Evolutionary conservation across 2,329 filamentous ascomycete genomes (phyloP), one percentile per base, ranked within the genome.

Genomic region (Aspergillus oerlinghausenensis): DNA sequence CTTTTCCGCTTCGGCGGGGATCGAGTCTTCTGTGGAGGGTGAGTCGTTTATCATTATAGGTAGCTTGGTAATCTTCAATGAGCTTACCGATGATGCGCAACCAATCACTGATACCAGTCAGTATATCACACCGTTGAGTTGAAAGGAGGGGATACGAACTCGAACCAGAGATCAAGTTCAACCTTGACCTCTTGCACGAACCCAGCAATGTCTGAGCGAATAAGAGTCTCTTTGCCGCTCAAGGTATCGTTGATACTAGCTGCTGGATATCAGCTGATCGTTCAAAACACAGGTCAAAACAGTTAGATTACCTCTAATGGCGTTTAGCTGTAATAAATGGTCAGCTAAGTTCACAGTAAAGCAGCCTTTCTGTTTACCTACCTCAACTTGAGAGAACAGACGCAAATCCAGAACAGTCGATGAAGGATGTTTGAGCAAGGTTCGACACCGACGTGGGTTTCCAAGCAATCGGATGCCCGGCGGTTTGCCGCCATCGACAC

Each of bases 351-450:
- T 23, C 1, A 6, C 11, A 40, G 1, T 14, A 9, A 51, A 9
- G 49, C 0, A 14, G 1, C 1, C 9, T 19, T 4, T 21, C 50
- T 19, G 4, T 54, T 42, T 25, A 49, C 58, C 40, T 60, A 72
- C 68, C 67, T 79, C 81, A 3, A 83, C 75, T 58, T 84, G 81
- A 2, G 80, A 79, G 35, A 83, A 75, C 0, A 84, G 67, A 6
- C 80, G 77, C 17, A 82, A 66, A 62, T 84, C 82, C 7, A 82
- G 69, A 3, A 76, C 64, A 0, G 77, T 81, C 1, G 76, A 74
- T 1, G 73, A 73, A 0, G 73, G 67, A 57, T 77, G 77, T 21
- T 73, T 67, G 1, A 82, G 67, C 3, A 82, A 66, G 19, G 76
- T 72, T 19, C 80, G 69, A 28, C 79, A 78, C 25, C 79, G 71